Percentiles rank a stretch among this genome's conserved stretches.
These are phyloP conservation scores for Tricholoma hemisulphureum DNA, from an alignment of 768 basidiomycete genomes.

Conservation along the genomic window DNA sequence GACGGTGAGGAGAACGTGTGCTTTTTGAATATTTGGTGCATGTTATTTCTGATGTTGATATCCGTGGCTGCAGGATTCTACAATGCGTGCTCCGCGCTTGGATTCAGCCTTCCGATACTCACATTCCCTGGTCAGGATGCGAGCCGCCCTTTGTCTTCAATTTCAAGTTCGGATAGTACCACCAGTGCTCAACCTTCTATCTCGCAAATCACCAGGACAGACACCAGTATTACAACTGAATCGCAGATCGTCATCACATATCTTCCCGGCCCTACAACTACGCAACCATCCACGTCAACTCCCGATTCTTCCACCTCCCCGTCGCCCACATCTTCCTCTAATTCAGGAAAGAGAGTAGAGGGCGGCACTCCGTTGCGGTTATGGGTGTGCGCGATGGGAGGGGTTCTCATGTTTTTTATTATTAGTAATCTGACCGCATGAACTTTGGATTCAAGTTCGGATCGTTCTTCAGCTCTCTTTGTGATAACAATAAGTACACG, in stretches of 20 bases:
- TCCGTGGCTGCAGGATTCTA: conserved; percentile 14
- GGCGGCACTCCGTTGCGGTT: background rate
- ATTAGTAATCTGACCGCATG: too few species aligned
- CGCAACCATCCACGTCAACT: background rate
- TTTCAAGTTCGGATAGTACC: background rate
- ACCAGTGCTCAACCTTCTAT: background rate
- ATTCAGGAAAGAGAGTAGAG: background rate
- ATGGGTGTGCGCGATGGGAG: background rate
- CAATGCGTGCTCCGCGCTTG: conserved; percentile 20
- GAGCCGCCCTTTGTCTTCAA: conserved; percentile 1
- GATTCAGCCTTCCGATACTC: conserved; percentile 22
- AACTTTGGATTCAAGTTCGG: too few species aligned
- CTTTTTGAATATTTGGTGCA: too few species aligned
- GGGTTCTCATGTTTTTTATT: background rate
- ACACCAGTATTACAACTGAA: background rate
- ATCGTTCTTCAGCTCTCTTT: background rate
- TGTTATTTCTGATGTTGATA: background rate
- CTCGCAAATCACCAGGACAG: background rate
- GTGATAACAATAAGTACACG: background rate
- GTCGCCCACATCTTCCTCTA: background rate
- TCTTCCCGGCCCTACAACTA: background rate
- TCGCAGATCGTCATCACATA: background rate
- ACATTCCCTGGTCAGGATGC: conserved; percentile 23
- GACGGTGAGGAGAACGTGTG: conserved; percentile 17
- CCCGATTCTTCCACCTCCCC: background rate